phyloP scores from a whole-genome alignment of 768 basidiomycete genomes.

The Cyathus striatus region DNA sequence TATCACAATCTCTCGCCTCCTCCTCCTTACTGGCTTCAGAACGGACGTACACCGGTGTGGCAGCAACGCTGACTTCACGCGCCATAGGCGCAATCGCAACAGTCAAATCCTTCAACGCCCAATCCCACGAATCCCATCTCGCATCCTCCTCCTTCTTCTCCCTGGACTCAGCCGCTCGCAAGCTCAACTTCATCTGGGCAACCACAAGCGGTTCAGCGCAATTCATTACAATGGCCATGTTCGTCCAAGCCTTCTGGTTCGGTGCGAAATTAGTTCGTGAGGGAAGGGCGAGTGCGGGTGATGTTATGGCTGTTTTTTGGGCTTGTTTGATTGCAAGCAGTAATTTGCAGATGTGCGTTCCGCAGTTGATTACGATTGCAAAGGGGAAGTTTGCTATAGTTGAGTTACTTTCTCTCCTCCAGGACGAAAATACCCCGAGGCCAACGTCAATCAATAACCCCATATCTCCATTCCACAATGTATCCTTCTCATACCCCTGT shows the following conservation, averaged over 20 bases:
- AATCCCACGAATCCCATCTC: constrained; percentile 37
- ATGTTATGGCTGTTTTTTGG: constrained; percentile 96
- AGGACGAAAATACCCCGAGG: constrained; percentile 38
- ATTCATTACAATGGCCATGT: constrained; percentile 87
- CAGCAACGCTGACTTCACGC: constrained; percentile 77
- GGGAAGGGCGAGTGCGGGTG: no score
- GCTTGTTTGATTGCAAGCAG: constrained; percentile 87
- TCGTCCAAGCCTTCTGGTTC: no score
- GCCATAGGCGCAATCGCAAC: constrained; percentile 74
- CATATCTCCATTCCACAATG: constrained; percentile 43
- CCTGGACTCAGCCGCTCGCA: constrained; percentile 41
- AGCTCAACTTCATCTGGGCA: constrained; percentile 73
- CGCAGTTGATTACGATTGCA: constrained; percentile 68
- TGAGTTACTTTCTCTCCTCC: constrained; percentile 56
- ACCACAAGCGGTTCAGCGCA: constrained; percentile 63
- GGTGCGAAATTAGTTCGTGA: no score
- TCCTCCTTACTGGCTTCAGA: constrained; percentile 69
- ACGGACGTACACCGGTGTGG: constrained; percentile 57
- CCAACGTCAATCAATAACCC: no score
- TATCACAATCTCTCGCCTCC: constrained; percentile 65
- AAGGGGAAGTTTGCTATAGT: constrained; percentile 84
- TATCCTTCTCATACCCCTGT: constrained; percentile 69
- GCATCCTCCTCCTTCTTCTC: constrained; percentile 39
- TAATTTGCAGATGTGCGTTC: constrained; percentile 84
- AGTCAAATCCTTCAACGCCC: constrained; percentile 90